Conservation (phyloP, 495 filamentous ascomycete species). For the Acidiella bohemica region DNA sequence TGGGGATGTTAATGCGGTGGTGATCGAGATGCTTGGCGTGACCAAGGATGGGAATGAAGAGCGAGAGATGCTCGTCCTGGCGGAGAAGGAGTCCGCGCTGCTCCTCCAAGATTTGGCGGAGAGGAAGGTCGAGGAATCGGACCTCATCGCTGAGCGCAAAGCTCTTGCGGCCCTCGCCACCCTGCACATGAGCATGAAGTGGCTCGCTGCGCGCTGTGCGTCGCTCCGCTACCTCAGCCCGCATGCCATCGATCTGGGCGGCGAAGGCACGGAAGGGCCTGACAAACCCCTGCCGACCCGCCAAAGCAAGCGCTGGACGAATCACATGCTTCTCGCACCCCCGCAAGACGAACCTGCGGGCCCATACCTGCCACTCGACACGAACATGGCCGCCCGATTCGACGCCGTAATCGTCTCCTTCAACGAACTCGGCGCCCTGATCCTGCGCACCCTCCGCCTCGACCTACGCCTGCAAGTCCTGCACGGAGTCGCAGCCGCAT, state of each 20-base stretch:
- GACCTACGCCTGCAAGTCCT: constrained; percentile 75
- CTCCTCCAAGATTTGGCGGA: constrained; percentile 53
- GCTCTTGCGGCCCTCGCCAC: constrained; percentile 70
- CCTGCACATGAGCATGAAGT: constrained; percentile 94
- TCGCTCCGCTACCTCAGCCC: constrained; percentile 60
- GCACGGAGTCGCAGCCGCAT: constrained; percentile 30
- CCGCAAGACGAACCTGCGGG: neutral
- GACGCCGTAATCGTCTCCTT: constrained; percentile 73
- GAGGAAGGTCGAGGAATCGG: constrained; percentile 50
- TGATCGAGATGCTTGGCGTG: constrained; percentile 47
- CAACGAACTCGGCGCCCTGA: constrained; percentile 57
- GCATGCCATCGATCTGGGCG: constrained; percentile 29
- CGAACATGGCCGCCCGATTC: constrained; percentile 70
- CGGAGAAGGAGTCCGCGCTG: constrained; percentile 47
- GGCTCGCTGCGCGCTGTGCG: constrained; percentile 69
- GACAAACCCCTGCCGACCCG: neutral
- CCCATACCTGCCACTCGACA: constrained; percentile 79
- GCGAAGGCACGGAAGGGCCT: neutral
- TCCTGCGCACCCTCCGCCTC: constrained; percentile 73
- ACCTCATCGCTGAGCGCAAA: constrained; percentile 82
- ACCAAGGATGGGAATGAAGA: constrained; percentile 11
- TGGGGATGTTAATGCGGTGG: constrained; percentile 51
- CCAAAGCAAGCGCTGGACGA: neutral
- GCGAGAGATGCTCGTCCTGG: constrained; percentile 24
- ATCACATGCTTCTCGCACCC: constrained; percentile 15